These are phyloP conservation scores for Phyllostachys edulis DNA, from an alignment of 176 grass and related monocot genomes.

Conservation along the genomic window DNA sequence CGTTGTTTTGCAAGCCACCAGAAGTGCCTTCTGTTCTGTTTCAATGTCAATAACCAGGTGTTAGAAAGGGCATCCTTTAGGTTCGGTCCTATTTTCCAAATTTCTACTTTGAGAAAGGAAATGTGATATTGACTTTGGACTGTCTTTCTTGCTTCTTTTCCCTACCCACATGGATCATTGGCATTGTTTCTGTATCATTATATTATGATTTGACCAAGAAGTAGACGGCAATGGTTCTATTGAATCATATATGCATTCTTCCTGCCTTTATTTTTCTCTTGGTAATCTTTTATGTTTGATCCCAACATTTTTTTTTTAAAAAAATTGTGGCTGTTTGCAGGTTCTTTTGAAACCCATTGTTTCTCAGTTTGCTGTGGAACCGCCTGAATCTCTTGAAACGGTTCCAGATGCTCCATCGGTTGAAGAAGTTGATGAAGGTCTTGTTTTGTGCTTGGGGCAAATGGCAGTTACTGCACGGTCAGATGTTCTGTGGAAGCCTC, in stretches of 20 bases:
- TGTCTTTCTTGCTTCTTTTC: background rate
- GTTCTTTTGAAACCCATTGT: slow-evolving; percentile 72
- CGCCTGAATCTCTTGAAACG: slow-evolving; percentile 44
- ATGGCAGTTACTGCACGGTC: slow-evolving; percentile 85
- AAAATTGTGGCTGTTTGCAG: slow-evolving; percentile 33
- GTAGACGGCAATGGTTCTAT: background rate
- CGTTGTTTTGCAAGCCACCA: slow-evolving; percentile 10
- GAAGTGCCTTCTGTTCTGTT: background rate
- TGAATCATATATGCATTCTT: background rate
- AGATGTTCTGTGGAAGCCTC: slow-evolving; percentile 92
- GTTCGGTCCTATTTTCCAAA: background rate
- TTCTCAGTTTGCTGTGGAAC: slow-evolving; percentile 59
- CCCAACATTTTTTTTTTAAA: background rate
- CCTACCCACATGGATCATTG: background rate
- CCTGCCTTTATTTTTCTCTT: background rate
- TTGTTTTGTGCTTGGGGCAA: slow-evolving; percentile 84
- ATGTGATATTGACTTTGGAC: background rate
- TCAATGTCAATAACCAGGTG: background rate
- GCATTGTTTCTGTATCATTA: background rate
- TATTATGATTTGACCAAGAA: background rate
- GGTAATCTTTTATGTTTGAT: background rate
- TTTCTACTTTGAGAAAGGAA: background rate
- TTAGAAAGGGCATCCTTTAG: background rate
- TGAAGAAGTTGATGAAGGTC: slow-evolving; percentile 75
- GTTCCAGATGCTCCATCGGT: slow-evolving; percentile 42